Base-by-base conservation (phyloP, 345 rosid genomes). In the Citrus australasica region DNA sequence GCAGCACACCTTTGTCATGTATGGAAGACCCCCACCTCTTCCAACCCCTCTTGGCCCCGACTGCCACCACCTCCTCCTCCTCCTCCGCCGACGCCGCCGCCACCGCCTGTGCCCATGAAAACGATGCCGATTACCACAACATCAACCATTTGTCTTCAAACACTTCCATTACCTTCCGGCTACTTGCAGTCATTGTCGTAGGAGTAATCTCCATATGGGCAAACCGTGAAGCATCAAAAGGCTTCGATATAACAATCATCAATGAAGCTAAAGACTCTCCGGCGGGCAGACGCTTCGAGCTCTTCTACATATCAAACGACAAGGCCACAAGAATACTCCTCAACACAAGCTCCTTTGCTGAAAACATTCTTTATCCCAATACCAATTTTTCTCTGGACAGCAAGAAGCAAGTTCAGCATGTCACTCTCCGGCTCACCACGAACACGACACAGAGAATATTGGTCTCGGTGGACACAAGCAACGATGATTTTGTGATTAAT, bases 151-250 rank as follows among this genome's bases (percentile, higher is more conserved):
- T 53, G 27, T 67, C 64, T 9, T 69, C 85, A 4, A 65, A 53
- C 37, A 76, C 68, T 16, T 74, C 81, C 21, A 59, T 87, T 27
- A 24, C 83, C 77, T 38, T 74, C 78, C 89, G 93, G 65, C 37
- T 89, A 21, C 66, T 85, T 53, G 78, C 65, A 9, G 19, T 89
- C 13, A 7, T 82, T 33, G 79, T 85, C 72, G 4, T 88, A 9
- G 92, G 87, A 71, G 35, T 84, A n/a, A 46, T 90, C 82, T 86
- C 93, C 37, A 11, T 89, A 3, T 92, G 88, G 91, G 93, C 93
- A 71, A 86, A 84, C 78, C 78, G 71, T 7, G 92, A 88, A 81
- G 86, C 90, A 5, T 86, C 93, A 22, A 86, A 85, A 84, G 90
- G 87, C 27, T 88, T 91, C 77, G 80, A 76, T 5, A 59, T 88